Evolutionary conservation across 768 basidiomycete species (phyloP).

Genomic region (Porpolomopsis calyptriformis): DNA sequence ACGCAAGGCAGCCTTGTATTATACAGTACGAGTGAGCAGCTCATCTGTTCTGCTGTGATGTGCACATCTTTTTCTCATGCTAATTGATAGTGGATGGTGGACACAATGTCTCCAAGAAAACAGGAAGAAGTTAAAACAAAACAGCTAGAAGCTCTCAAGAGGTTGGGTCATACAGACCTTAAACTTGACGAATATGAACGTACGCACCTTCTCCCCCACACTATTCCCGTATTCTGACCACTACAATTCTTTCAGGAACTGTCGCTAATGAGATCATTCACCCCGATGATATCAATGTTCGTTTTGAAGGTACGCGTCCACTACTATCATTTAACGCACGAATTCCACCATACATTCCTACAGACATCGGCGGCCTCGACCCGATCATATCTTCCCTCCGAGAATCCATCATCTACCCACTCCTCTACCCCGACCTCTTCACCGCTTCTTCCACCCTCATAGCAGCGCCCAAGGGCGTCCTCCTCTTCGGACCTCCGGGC

Average conservation of each 20-base stretch:
- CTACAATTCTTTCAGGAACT: conserved; percentile 38
- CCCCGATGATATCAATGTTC: conserved; percentile 75
- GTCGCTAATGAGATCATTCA: conserved; percentile 91
- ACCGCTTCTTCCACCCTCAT: conserved; percentile 69
- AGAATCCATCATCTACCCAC: conserved; percentile 92
- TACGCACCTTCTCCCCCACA: conserved; percentile 25
- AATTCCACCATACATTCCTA: conserved; percentile 5
- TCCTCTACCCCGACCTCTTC: conserved; percentile 86
- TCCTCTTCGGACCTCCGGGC: conserved; percentile 93
- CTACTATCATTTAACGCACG: conserved; percentile 5
- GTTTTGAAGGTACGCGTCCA: conserved; percentile 51
- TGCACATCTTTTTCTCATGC: background rate
- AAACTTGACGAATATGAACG: conserved; percentile 88
- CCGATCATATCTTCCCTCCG: conserved; percentile 80
- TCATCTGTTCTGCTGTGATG: background rate
- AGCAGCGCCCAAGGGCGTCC: conserved; percentile 88
- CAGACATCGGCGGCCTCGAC: conserved; percentile 93
- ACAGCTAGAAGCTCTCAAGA: conserved; percentile 58
- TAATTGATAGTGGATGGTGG: conserved; percentile 52
- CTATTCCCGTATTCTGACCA: background rate
- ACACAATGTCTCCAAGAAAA: conserved; percentile 39
- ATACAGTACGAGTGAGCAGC: conserved; percentile 54
- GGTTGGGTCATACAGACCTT: conserved; percentile 59
- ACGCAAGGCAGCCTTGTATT: conserved; percentile 66
- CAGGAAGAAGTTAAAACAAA: conserved; percentile 58